These are phyloP conservation scores for Monosporozyma unispora DNA, from an alignment of 805 yeast genomes.

Conservation along the genomic window DNA sequence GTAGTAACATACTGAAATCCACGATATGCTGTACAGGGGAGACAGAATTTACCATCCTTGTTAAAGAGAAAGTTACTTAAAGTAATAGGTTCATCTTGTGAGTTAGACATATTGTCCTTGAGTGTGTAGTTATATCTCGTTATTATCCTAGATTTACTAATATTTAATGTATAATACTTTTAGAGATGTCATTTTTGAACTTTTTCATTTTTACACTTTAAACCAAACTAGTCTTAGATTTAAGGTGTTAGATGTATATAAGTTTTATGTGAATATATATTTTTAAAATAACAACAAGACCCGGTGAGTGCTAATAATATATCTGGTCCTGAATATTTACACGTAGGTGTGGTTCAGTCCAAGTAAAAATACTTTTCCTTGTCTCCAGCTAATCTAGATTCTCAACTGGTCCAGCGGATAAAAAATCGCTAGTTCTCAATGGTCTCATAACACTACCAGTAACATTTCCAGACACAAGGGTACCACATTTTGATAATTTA, in stretches of 20 bases:
- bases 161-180: too few species aligned
- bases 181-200: too few species aligned
- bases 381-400: neutral
- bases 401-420: slow-evolving; percentile 13
- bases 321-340: neutral
- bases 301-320: too few species aligned
- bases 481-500: slow-evolving; percentile 26
- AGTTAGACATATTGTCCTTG: neutral
- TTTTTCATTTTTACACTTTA: neutral
- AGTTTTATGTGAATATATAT: neutral
- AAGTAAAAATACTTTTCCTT: neutral
- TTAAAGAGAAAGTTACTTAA: slow-evolving; percentile 39
- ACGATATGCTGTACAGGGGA: slow-evolving; percentile 70
- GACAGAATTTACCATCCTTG: slow-evolving; percentile 90
- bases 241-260: neutral
- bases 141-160: too few species aligned
- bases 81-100: neutral
- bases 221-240: neutral
- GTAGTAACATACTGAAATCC: slow-evolving; percentile 49
- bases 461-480: neutral
- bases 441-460: slow-evolving; percentile 42
- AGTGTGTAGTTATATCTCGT: too few species aligned
- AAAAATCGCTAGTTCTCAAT: slow-evolving; percentile 53
- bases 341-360: neutral
- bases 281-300: neutral